Evolutionary conservation across 306 rosid genomes (phyloP).

Genomic region (Acacia melanoxylon): DNA sequence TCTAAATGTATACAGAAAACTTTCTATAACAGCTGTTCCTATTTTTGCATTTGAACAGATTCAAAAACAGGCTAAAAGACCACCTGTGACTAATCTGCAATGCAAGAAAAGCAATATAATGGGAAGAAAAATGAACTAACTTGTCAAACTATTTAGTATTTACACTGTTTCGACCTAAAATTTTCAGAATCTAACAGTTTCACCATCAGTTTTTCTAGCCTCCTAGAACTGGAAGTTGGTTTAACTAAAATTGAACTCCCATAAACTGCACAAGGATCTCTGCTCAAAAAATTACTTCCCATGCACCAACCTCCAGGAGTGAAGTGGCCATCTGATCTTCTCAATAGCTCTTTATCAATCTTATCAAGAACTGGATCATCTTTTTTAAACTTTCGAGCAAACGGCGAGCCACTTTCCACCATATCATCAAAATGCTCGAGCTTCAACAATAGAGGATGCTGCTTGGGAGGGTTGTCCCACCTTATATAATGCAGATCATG

Average conservation of each 20-base stretch:
- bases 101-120: not conserved
- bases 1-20: not conserved
- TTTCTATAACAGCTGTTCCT: not conserved
- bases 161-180: slow-evolving; percentile 87
- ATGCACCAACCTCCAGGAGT: slow-evolving; percentile 79
- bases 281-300: slow-evolving; percentile 38
- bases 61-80: not conserved
- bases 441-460: slow-evolving; percentile 55
- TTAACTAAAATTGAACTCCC: slow-evolving; percentile 61
- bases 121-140: not conserved
- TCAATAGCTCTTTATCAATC: slow-evolving; percentile 62
- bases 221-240: slow-evolving; percentile 62
- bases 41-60: not conserved
- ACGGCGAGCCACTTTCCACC: slow-evolving; percentile 72
- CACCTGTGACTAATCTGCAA: not conserved
- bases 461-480: slow-evolving; percentile 80
- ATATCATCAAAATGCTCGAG: slow-evolving; percentile 67
- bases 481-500: slow-evolving; percentile 69
- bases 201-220: slow-evolving; percentile 73
- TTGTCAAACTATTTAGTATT: slow-evolving; percentile 19
- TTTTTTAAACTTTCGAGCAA: slow-evolving; percentile 52
- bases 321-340: slow-evolving; percentile 53
- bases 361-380: slow-evolving; percentile 70
- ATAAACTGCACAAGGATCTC: slow-evolving; percentile 52
- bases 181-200: slow-evolving; percentile 67